phyloP scores from a whole-genome alignment of 2,329 filamentous ascomycete species.

The Hawksworthiomyces lignivorus region DNA sequence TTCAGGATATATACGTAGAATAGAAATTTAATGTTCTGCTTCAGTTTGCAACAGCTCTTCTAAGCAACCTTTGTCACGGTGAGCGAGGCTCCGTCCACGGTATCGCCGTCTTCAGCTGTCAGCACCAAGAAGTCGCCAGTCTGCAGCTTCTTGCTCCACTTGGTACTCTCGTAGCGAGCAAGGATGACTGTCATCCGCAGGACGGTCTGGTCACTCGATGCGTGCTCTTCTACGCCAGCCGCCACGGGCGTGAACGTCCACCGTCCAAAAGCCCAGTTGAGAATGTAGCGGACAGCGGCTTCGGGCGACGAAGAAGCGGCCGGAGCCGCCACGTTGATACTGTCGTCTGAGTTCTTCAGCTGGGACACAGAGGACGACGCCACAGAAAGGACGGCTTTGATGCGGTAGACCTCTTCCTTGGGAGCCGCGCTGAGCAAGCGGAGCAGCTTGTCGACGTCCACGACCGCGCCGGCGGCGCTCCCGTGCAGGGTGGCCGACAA shows the following conservation, averaged over 20 bases:
- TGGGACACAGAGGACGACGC: constrained; percentile 28
- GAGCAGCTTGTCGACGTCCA: constrained; percentile 56
- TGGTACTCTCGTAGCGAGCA: constrained; percentile 63
- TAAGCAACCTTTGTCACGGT: constrained; percentile 43
- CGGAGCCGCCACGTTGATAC: constrained; percentile 20
- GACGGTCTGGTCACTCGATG: constrained; percentile 43
- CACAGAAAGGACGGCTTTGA: constrained; percentile 63
- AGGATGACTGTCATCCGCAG: constrained; percentile 70
- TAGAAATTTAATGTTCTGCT: too few species aligned
- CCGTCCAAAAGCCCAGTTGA: constrained; percentile 96
- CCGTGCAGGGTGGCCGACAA: constrained; percentile 63
- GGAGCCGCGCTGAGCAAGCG: constrained; percentile 63
- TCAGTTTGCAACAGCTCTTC: too few species aligned
- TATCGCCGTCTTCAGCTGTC: constrained; percentile 25
- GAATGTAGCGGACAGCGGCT: constrained; percentile 58
- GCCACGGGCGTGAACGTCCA: constrained; percentile 74
- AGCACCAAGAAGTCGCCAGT: constrained; percentile 45
- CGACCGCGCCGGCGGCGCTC: constrained; percentile 16
- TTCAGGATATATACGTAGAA: too few species aligned
- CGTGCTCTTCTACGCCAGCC: constrained; percentile 38
- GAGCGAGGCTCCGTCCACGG: constrained; percentile 42
- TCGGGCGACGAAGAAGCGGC: not conserved
- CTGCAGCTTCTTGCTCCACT: constrained; percentile 70
- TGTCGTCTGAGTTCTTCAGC: constrained; percentile 41
- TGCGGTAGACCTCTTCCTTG: constrained; percentile 92